phyloP scores from a whole-genome alignment of 73 alveolate species.

The Uronychia setigera region DNA sequence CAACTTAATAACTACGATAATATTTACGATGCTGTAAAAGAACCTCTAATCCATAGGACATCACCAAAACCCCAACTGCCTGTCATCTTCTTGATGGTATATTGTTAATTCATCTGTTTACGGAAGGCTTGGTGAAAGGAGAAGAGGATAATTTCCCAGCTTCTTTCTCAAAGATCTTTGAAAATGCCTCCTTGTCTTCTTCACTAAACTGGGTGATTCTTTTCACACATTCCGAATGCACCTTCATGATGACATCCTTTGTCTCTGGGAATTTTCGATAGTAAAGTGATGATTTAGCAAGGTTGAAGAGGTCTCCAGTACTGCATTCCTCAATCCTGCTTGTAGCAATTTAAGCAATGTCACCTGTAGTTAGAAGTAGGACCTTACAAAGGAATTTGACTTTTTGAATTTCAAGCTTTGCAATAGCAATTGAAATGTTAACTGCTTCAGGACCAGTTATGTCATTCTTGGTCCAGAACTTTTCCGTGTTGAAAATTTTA shows the following conservation, averaged over 20 bases:
- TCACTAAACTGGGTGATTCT: constrained; percentile 10
- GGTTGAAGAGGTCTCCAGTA: constrained; percentile 16
- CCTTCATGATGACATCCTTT: constrained; percentile 10
- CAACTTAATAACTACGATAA: too few species aligned
- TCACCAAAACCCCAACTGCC: too few species aligned
- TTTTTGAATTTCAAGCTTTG: constrained; percentile 8
- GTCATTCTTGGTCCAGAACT: constrained; percentile 17
- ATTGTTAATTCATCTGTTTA: too few species aligned
- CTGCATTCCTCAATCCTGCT: constrained; percentile 11
- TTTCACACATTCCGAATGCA: constrained; percentile 39
- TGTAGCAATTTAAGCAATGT: constrained; percentile 17
- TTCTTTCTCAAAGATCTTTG: too few species aligned
- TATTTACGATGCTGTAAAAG: too few species aligned
- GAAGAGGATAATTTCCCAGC: too few species aligned
- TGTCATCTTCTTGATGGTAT: too few species aligned
- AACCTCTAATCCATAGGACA: too few species aligned
- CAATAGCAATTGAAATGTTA: constrained; percentile 34
- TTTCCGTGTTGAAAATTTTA: constrained; percentile 16
- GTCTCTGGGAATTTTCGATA: constrained; percentile 7
- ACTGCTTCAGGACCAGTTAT: constrained; percentile 26
- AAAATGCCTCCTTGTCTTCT: too few species aligned
- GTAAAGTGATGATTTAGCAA: constrained; percentile 25
- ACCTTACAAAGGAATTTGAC: constrained; percentile 14
- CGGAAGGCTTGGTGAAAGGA: too few species aligned
- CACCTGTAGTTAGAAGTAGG: neutral